Base-by-base conservation (phyloP, 768 basidiomycete genomes). In the Hygrocybe punicea region DNA sequence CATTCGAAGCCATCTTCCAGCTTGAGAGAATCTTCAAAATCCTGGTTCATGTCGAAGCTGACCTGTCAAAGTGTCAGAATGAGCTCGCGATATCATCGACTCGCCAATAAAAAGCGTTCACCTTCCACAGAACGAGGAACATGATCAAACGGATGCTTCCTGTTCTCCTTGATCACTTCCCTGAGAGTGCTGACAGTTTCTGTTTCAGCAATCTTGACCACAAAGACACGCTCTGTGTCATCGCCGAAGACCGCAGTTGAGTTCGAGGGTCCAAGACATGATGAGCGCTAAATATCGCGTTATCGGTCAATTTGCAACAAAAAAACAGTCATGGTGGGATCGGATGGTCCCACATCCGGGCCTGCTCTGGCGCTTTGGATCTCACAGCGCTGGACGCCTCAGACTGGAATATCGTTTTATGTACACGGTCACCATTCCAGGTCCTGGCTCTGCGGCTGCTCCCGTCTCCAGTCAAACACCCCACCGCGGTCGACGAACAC, bases 381-480 rank as follows among this genome's bases (percentile, higher is more conserved):
- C n/a, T n/a, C n/a, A n/a, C n/a, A n/a, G n/a, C n/a, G n/a, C n/a
- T n/a, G n/a, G n/a, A n/a, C n/a, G n/a, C n/a, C n/a, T n/a, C n/a
- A n/a, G n/a, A n/a, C n/a, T n/a, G n/a, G n/a, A n/a, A n/a, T n/a
- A n/a, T n/a, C n/a, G n/a, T n/a, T n/a, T n/a, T n/a, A n/a, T n/a
- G n/a, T n/a, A n/a, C n/a, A n/a, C n/a, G n/a, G n/a, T 29, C 29
- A 29, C 29, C 29, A 29, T 29, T 29, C 29, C 29, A 29, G 8
- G 8, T 29, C 29, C 29, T 29, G 29, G 8, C 8, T 8, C 8
- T 29, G 29, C 8, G 29, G 29, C 29, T 60, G 29, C 29, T 60
- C 60, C 54, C 63, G 60, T 44, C 61, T 71, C 74, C 75, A 76
- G 25, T 73, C 72, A 45, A 73, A 74, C 10, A 71, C 52, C 0